Conservation (phyloP, 2,329 filamentous ascomycete genomes). For the Penicillium sp. region DNA sequence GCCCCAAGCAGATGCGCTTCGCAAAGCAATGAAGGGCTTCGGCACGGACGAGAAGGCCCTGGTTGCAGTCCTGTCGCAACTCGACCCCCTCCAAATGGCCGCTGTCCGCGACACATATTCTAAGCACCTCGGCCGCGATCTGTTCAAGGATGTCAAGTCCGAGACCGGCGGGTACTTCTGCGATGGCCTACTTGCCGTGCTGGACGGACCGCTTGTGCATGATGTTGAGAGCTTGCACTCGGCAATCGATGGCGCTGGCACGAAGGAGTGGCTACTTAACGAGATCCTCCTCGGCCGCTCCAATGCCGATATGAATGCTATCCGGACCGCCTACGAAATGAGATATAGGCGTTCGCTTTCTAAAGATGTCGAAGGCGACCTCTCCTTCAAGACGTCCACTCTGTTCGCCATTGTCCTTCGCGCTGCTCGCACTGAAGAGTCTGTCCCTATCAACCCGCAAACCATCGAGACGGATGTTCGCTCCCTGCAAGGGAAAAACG, state of each 20-base stretch:
- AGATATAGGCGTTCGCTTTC: slow-evolving; percentile 68
- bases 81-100: slow-evolving; percentile 76
- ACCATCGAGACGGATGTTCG: slow-evolving; percentile 74
- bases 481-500: slow-evolving; percentile 65
- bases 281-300: slow-evolving; percentile 79
- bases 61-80: slow-evolving; percentile 67
- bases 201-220: slow-evolving; percentile 73
- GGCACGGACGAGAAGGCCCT: slow-evolving; percentile 82
- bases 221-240: slow-evolving; percentile 71
- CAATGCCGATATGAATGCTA: slow-evolving; percentile 84
- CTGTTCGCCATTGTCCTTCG: slow-evolving; percentile 81
- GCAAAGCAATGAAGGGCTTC: slow-evolving; percentile 88
- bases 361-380: slow-evolving; percentile 70
- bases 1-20: slow-evolving; percentile 68
- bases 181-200: slow-evolving; percentile 70
- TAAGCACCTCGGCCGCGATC: slow-evolving; percentile 62
- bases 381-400: slow-evolving; percentile 81
- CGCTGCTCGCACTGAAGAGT: slow-evolving; percentile 75
- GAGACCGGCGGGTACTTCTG: slow-evolving; percentile 76
- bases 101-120: slow-evolving; percentile 67
- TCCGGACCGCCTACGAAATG: slow-evolving; percentile 74
- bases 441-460: slow-evolving; percentile 68
- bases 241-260: slow-evolving; percentile 76
- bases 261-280: slow-evolving; percentile 82
- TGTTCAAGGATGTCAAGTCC: slow-evolving; percentile 72